Evolutionary conservation across 345 rosid genomes (phyloP).

Genomic region (Salix brachista): DNA sequence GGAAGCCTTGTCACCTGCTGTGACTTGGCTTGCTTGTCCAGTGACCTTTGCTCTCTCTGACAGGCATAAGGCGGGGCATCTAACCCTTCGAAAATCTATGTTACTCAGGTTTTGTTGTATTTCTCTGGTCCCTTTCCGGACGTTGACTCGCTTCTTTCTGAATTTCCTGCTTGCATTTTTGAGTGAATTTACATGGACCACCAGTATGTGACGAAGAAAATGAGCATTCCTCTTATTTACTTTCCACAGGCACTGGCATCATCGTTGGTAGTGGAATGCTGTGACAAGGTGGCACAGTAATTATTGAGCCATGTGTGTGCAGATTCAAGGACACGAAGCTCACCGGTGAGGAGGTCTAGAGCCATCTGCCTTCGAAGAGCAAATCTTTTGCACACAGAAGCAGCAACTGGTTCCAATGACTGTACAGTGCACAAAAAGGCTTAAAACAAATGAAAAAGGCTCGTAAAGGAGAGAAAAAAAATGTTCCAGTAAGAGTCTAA

Average conservation of each 20-base stretch:
- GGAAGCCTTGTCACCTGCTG: too few relatives aligned
- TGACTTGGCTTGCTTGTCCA: too few relatives aligned
- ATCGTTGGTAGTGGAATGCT: not conserved
- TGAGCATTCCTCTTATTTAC: not conserved
- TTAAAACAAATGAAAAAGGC: not conserved
- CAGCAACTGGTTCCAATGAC: constrained; percentile 31
- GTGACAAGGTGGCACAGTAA: constrained; percentile 39
- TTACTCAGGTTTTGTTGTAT: too few relatives aligned
- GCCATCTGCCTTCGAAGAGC: constrained; percentile 57
- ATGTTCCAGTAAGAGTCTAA: too few relatives aligned
- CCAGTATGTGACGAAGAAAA: not conserved
- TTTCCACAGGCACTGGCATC: not conserved
- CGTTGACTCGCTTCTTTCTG: not conserved
- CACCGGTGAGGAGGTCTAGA: constrained; percentile 58
- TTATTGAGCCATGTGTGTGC: constrained; percentile 65
- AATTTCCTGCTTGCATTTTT: not conserved
- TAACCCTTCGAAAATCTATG: too few relatives aligned
- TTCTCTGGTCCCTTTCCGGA: too few relatives aligned
- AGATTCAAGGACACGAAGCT: constrained; percentile 63
- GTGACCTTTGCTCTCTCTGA: too few relatives aligned
- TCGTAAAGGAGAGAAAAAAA: not conserved
- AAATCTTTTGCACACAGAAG: constrained; percentile 18
- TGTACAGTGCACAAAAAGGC: constrained; percentile 23
- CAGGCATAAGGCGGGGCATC: too few relatives aligned
- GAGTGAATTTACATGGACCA: not conserved